phyloP scores from a whole-genome alignment of 805 yeast species.

The Metschnikowia henanensis region DNA sequence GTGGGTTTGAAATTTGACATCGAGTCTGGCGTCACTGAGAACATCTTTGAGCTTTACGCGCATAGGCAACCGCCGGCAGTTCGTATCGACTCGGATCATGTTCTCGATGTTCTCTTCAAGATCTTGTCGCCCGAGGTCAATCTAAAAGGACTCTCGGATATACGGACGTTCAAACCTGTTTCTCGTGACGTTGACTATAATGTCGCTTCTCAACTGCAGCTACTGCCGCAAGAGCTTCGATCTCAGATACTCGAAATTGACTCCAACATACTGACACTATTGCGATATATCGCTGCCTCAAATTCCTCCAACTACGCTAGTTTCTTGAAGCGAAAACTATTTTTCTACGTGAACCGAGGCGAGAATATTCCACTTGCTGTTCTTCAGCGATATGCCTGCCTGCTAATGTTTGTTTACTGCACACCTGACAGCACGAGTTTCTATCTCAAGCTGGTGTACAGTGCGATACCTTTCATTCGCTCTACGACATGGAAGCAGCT shows the following conservation, averaged over 20 bases:
- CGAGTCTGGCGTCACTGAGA: constrained; percentile 12
- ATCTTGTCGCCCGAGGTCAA: constrained; percentile 32
- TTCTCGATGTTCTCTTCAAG: constrained; percentile 31
- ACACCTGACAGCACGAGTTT: constrained; percentile 23
- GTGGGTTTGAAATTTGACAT: constrained; percentile 12
- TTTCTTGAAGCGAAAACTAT: constrained; percentile 26
- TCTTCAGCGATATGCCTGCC: constrained; percentile 34
- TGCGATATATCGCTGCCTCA: constrained; percentile 37
- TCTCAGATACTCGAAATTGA: constrained; percentile 31
- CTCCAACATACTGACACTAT: constrained; percentile 27
- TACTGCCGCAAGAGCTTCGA: constrained; percentile 10
- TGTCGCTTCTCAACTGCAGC: constrained; percentile 1
- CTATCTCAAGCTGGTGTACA: constrained; percentile 24
- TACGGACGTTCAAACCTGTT: constrained; percentile 16
- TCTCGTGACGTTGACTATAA: constrained; percentile 6
- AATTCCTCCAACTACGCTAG: constrained; percentile 33
- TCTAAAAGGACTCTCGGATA: constrained; percentile 27
- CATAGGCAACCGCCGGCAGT: constrained; percentile 31
- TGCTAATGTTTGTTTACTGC: constrained; percentile 34
- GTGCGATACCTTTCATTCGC: constrained; percentile 27
- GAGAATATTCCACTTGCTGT: constrained; percentile 28
- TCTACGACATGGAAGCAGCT: constrained; percentile 39
- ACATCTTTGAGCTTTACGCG: constrained; percentile 27
- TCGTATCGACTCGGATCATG: constrained; percentile 18
- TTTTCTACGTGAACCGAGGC: constrained; percentile 23